phyloP scores from a whole-genome alignment of 1,139 yeast genomes.

The Diutina mesorugosa region DNA sequence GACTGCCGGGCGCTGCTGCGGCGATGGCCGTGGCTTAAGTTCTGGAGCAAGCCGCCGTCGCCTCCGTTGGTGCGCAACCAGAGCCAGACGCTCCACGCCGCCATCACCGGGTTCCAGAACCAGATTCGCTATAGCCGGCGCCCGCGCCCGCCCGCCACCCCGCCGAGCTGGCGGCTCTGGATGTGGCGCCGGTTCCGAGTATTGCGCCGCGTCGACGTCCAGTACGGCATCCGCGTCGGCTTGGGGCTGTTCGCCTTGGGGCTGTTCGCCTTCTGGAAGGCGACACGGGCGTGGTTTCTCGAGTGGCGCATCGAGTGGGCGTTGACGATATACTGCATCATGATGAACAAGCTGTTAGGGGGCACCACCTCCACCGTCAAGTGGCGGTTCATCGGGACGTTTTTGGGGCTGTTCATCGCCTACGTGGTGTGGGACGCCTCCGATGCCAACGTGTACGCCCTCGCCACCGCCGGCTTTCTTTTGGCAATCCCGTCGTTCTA shows the following conservation, averaged over 20 bases:
- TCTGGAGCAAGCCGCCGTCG: conserved; percentile 22
- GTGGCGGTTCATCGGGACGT: conserved; percentile 67
- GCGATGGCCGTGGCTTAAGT: conserved; percentile 40
- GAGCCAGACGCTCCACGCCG: neutral
- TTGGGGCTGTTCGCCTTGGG: conserved; percentile 62
- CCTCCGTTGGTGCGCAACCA: neutral
- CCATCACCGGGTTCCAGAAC: neutral
- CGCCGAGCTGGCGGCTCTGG: neutral
- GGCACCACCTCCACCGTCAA: conserved; percentile 74
- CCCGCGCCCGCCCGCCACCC: neutral
- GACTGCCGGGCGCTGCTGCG: conserved; percentile 12
- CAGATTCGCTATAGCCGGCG: neutral
- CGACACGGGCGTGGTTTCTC: conserved; percentile 38
- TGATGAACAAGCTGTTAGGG: conserved; percentile 81
- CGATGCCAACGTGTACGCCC: conserved; percentile 41
- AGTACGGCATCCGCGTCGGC: conserved; percentile 71
- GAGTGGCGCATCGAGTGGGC: conserved; percentile 84
- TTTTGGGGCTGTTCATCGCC: conserved; percentile 56
- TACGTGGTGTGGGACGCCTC: conserved; percentile 43
- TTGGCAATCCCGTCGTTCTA: conserved; percentile 55
- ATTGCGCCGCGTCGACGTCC: conserved; percentile 51
- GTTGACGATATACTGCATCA: conserved; percentile 63
- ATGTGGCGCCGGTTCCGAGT: conserved; percentile 22
- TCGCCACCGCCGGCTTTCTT: conserved; percentile 46
- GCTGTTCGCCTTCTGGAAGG: conserved; percentile 52